phyloP scores from a whole-genome alignment of 768 basidiomycete genomes.

The Flagelloscypha sp. region DNA sequence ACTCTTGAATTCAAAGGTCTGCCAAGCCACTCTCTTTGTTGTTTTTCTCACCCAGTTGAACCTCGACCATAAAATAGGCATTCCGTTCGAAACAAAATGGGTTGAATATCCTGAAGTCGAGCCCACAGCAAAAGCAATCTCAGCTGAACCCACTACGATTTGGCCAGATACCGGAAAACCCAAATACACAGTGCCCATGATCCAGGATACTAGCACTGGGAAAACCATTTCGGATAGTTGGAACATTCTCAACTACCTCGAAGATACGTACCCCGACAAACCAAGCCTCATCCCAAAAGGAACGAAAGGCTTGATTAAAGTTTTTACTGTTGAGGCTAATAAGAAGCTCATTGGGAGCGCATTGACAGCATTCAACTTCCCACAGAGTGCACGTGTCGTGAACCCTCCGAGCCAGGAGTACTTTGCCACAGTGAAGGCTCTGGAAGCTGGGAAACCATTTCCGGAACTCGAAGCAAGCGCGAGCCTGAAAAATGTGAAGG shows the following conservation, averaged over 20 bases:
- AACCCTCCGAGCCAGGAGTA: slow-evolving; percentile 26
- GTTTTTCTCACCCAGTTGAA: slow-evolving; percentile 3
- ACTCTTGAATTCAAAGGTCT: too few species aligned
- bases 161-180: slow-evolving; percentile 18
- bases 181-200: slow-evolving; percentile 26
- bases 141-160: slow-evolving; percentile 20
- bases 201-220: slow-evolving; percentile 21
- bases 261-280: slow-evolving; percentile 21
- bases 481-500: too few species aligned
- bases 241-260: slow-evolving; percentile 27
- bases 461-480: too few species aligned
- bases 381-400: too few species aligned
- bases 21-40: too few species aligned
- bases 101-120: slow-evolving; percentile 35
- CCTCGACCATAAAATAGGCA: slow-evolving; percentile 9
- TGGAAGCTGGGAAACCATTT: too few species aligned
- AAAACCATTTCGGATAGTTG: slow-evolving; percentile 22
- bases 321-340: too few species aligned
- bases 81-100: slow-evolving; percentile 31
- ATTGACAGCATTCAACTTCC: too few species aligned
- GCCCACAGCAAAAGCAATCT: slow-evolving; percentile 21
- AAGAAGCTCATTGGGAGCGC: too few species aligned
- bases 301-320: slow-evolving; percentile 20
- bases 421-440: too few species aligned
- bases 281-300: slow-evolving; percentile 19